Evolutionary conservation across 2,329 filamentous ascomycete species (phyloP).

Genomic region (Xylaria sp.): DNA sequence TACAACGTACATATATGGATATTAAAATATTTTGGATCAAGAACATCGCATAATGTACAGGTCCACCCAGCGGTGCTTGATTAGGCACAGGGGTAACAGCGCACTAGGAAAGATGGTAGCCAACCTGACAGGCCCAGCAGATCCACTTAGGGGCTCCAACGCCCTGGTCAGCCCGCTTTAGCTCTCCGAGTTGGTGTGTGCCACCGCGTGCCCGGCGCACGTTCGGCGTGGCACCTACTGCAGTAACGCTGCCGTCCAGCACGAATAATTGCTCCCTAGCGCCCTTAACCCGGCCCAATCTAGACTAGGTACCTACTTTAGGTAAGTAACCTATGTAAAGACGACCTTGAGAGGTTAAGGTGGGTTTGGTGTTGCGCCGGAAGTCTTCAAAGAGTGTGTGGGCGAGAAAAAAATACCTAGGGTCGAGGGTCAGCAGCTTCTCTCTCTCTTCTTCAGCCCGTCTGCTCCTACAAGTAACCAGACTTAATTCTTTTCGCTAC

Average conservation of each 20-base stretch:
- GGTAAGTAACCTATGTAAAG: not conserved
- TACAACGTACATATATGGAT: no score
- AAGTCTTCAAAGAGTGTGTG: slow-evolving; percentile 15
- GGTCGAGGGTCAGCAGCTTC: not conserved
- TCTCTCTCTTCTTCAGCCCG: slow-evolving; percentile 15
- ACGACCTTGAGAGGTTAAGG: not conserved
- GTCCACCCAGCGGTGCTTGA: slow-evolving; percentile 1
- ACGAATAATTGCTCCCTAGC: not conserved
- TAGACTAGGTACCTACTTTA: slow-evolving; percentile 1
- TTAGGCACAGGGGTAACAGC: slow-evolving; percentile 13
- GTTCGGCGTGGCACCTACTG: slow-evolving; percentile 10
- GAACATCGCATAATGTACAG: no score
- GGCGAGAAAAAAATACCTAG: not conserved
- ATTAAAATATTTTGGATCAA: no score
- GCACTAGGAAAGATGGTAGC: slow-evolving; percentile 14
- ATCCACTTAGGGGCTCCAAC: slow-evolving; percentile 17
- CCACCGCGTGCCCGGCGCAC: slow-evolving; percentile 11
- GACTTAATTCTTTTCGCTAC: slow-evolving; percentile 5
- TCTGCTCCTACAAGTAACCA: not conserved
- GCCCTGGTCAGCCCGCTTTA: slow-evolving; percentile 17
- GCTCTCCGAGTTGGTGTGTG: slow-evolving; percentile 6
- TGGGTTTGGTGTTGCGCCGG: slow-evolving; percentile 3
- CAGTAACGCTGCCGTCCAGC: slow-evolving; percentile 6
- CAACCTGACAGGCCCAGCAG: slow-evolving; percentile 15
- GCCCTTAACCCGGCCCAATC: not conserved